A percentile compares a stretch with the other conserved stretches of the same genome.
Evolutionary conservation across 2,329 filamentous ascomycete genomes (phyloP).

Genomic region (Cercospora zeae-maydis): DNA sequence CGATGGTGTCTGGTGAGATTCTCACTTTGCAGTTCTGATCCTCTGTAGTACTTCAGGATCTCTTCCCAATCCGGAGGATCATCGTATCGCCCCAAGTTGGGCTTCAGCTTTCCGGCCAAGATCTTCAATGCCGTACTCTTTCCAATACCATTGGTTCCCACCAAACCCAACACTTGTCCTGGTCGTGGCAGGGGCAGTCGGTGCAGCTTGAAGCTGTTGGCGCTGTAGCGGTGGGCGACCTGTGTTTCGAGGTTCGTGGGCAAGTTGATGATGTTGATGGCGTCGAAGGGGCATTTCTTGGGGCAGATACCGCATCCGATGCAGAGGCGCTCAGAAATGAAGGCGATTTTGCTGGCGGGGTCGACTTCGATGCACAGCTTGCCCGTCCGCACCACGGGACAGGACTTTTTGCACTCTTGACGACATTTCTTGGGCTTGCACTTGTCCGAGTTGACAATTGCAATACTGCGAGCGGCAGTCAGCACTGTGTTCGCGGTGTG

Average conservation of each 20-base stretch:
- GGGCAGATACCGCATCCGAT: slow-evolving; percentile 99
- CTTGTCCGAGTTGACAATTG: slow-evolving; percentile 98
- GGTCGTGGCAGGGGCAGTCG: slow-evolving; percentile 92
- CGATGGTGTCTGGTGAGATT: background rate
- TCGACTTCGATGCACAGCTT: slow-evolving; percentile 96
- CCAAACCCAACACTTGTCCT: slow-evolving; percentile 90
- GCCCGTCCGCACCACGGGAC: slow-evolving; percentile 92
- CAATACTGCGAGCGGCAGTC: slow-evolving; percentile 63
- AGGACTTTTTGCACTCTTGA: slow-evolving; percentile 94
- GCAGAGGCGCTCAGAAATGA: slow-evolving; percentile 93
- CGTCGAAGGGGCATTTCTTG: slow-evolving; percentile 98
- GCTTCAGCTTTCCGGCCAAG: slow-evolving; percentile 96
- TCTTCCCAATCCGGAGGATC: slow-evolving; percentile 99
- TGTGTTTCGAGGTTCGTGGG: slow-evolving; percentile 98
- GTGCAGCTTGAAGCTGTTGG: slow-evolving; percentile 99
- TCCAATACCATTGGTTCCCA: slow-evolving; percentile 99
- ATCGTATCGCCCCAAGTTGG: slow-evolving; percentile 89
- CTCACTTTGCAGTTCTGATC: slow-evolving; percentile 93
- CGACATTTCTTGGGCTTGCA: slow-evolving; percentile 74
- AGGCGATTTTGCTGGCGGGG: slow-evolving; percentile 86
- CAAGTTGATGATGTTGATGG: slow-evolving; percentile 99
- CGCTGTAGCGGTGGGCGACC: slow-evolving; percentile 96
- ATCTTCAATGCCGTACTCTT: slow-evolving; percentile 99
- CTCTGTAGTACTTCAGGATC: slow-evolving; percentile 96
- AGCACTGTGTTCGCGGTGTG: slow-evolving; percentile 2